Evolutionary conservation across 2,329 filamentous ascomycete species (phyloP).

Genomic region (Aspergillus fumigatiaffinis): DNA sequence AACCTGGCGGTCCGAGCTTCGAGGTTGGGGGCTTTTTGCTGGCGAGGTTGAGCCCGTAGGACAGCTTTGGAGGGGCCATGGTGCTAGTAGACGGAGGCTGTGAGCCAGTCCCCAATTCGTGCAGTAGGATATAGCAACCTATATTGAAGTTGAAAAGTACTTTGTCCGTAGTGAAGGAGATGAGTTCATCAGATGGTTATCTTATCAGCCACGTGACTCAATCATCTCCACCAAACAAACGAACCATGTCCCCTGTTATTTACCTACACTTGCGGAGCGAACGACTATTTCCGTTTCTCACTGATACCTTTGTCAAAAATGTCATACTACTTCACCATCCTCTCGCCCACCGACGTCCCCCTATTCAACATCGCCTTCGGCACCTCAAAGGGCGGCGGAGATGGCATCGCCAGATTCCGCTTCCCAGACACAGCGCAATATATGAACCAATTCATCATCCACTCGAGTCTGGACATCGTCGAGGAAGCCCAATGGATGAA

Average conservation of each 20-base stretch:
- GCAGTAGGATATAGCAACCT: background rate
- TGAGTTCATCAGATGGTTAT: background rate
- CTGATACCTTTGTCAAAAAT: constrained; percentile 48
- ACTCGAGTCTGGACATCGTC: constrained; percentile 88
- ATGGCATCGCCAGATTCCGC: constrained; percentile 84
- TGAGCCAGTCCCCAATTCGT: background rate
- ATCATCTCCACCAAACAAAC: constrained; percentile 1
- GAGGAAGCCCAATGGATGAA: constrained; percentile 94
- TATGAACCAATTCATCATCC: constrained; percentile 96
- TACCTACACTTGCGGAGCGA: background rate
- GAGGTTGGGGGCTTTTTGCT: constrained; percentile 29
- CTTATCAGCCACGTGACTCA: constrained; percentile 16
- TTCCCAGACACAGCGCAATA: constrained; percentile 85
- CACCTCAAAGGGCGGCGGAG: constrained; percentile 91
- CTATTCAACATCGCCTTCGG: constrained; percentile 97
- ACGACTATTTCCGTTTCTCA: background rate
- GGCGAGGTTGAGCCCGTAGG: constrained; percentile 42
- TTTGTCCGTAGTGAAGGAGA: no score
- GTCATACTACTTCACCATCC: constrained; percentile 98
- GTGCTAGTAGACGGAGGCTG: background rate
- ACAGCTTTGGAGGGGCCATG: constrained; percentile 33
- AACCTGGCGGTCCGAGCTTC: constrained; percentile 27
- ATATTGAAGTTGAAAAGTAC: background rate
- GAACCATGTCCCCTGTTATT: no score
- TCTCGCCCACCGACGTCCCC: constrained; percentile 92